A percentile compares a stretch with the other conserved stretches of the same genome.
These are phyloP conservation scores for Lactarius evosmus DNA, from an alignment of 768 basidiomycete species.

Conservation along the genomic window DNA sequence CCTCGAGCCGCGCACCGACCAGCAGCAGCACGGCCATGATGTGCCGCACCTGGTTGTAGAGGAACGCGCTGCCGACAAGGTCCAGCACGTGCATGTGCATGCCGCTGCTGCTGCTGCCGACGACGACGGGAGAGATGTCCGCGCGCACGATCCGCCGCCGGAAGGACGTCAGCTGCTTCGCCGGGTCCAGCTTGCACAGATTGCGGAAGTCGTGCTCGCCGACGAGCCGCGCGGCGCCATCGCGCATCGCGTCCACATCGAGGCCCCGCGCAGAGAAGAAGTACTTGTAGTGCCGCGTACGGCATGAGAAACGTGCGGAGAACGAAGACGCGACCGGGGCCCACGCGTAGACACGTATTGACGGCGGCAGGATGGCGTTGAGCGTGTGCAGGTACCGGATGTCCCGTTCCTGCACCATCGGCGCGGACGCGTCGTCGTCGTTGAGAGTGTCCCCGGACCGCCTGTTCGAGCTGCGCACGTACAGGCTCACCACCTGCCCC, in stretches of 20 bases:
- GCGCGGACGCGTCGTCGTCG: not conserved
- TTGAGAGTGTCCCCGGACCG: not conserved
- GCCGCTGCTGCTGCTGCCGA: conserved; percentile 10
- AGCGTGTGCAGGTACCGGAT: conserved; percentile 75
- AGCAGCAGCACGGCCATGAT: conserved; percentile 92
- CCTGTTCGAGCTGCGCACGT: conserved; percentile 72
- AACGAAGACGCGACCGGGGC: conserved; percentile 78
- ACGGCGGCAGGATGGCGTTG: conserved; percentile 83
- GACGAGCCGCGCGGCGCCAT: conserved; percentile 48
- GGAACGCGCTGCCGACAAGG: conserved; percentile 81
- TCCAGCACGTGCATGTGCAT: conserved; percentile 66
- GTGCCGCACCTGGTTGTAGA: conserved; percentile 95
- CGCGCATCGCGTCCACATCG: conserved; percentile 70
- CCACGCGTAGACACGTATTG: conserved; percentile 92
- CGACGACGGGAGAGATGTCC: conserved; percentile 48
- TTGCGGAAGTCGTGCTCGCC: conserved; percentile 97
- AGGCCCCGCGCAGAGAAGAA: conserved; percentile 76
- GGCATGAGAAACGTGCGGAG: conserved; percentile 87
- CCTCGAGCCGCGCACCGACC: conserved; percentile 77
- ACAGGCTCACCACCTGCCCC: conserved; percentile 89
- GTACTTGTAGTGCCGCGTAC: conserved; percentile 93
- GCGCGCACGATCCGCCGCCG: conserved; percentile 64
- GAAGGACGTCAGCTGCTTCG: conserved; percentile 87
- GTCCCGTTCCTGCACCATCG: conserved; percentile 41
- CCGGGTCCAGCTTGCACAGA: conserved; percentile 87